These are phyloP conservation scores for Acanthochlamys bracteata DNA, from an alignment of 106 monocot species.

Conservation along the genomic window DNA sequence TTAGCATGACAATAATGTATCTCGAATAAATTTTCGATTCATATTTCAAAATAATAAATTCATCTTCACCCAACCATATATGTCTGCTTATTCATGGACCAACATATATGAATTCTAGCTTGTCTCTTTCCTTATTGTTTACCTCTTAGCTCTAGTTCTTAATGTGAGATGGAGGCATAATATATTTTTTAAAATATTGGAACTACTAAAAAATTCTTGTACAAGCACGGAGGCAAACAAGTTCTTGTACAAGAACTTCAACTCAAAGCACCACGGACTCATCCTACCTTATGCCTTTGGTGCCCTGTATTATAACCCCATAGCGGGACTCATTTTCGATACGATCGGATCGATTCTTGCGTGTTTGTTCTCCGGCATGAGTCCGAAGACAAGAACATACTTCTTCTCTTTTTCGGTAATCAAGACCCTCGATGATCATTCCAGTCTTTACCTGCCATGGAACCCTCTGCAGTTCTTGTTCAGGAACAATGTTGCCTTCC, in stretches of 20 bases:
- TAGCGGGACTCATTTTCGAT: slow-evolving; percentile 13
- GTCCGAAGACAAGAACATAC: neutral
- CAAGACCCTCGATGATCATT: neutral
- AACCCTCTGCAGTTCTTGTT: slow-evolving; percentile 5
- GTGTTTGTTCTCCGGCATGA: slow-evolving; percentile 12
- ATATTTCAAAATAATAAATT: no score
- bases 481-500: slow-evolving; percentile 8
- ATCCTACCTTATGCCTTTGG: slow-evolving; percentile 6
- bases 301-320: slow-evolving; percentile 6
- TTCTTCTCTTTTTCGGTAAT: slow-evolving; percentile 14
- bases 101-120: no score
- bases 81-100: no score
- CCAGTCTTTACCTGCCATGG: neutral
- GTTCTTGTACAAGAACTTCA: slow-evolving; percentile 8
- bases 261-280: slow-evolving; percentile 8
- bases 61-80: no score
- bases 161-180: no score
- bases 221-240: no score
- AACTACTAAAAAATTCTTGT: no score
- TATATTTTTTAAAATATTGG: no score
- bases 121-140: no score
- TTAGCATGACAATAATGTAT: no score
- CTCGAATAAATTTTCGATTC: no score
- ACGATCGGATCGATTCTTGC: slow-evolving; percentile 2
- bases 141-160: no score